A percentile compares a stretch with the other conserved stretches of the same genome.
Evolutionary conservation across 352 stramenopile species (phyloP).

Genomic region (Phytophthora sansomeana): DNA sequence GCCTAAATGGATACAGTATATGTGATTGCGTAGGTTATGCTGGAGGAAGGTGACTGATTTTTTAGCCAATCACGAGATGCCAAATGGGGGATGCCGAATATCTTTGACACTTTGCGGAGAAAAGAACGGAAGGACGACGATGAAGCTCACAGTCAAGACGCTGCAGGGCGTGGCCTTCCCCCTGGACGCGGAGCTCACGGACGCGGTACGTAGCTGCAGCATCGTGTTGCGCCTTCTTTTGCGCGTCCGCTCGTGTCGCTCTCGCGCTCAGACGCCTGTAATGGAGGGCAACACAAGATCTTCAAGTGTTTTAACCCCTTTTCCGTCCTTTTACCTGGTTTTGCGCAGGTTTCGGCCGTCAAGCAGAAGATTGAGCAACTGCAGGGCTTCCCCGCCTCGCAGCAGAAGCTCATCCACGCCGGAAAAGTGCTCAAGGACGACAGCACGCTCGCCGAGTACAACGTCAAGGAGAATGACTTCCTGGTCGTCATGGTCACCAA

Average conservation of each 20-base stretch:
- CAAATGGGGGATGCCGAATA: slow-evolving; percentile 15
- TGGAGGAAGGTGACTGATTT: background rate
- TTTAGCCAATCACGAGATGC: background rate
- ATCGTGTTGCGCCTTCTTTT: background rate
- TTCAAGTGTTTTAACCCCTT: slow-evolving; percentile 4
- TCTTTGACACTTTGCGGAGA: slow-evolving; percentile 26
- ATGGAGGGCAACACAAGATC: slow-evolving; percentile 4
- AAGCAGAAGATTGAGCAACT: slow-evolving; percentile 85
- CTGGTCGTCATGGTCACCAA: slow-evolving; percentile 92
- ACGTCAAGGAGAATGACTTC: slow-evolving; percentile 90
- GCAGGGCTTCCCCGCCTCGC: slow-evolving; percentile 71
- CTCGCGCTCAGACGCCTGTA: background rate
- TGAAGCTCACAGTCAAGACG: slow-evolving; percentile 92
- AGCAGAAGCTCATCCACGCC: slow-evolving; percentile 90
- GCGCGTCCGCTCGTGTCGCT: background rate
- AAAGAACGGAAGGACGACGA: slow-evolving; percentile 42
- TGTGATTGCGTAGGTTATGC: background rate
- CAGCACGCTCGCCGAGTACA: slow-evolving; percentile 80
- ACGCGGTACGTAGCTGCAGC: slow-evolving; percentile 56
- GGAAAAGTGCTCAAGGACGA: slow-evolving; percentile 92
- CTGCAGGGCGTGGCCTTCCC: slow-evolving; percentile 85
- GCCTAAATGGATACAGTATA: slow-evolving; percentile 1
- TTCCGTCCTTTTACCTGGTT: slow-evolving; percentile 5
- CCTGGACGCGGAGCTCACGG: slow-evolving; percentile 73
- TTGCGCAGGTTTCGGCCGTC: slow-evolving; percentile 68